Evolutionary conservation across 345 rosid genomes (phyloP).

Genomic region (Eucalyptus coolabah): DNA sequence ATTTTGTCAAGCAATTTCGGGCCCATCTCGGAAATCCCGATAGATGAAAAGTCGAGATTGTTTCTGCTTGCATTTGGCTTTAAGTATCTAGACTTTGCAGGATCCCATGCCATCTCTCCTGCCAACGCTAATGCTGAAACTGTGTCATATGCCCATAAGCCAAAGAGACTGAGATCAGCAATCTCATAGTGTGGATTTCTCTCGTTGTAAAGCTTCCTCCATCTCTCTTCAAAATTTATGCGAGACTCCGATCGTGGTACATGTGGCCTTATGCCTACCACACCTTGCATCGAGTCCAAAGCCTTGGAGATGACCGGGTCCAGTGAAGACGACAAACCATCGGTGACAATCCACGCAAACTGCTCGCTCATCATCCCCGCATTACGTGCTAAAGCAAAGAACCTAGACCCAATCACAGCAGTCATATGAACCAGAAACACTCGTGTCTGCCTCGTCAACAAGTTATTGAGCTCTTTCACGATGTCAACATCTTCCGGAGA

Average conservation of each 20-base stretch:
- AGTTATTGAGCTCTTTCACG: not conserved
- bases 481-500: constrained; percentile 1
- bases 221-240: not conserved
- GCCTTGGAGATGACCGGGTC: not conserved
- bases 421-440: constrained; percentile 29
- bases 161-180: not conserved
- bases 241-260: not conserved
- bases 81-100: not conserved
- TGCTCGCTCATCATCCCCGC: constrained; percentile 15
- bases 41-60: not conserved
- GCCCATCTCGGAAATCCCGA: not conserved
- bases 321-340: not conserved
- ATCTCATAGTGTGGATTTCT: not conserved
- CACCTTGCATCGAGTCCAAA: not conserved
- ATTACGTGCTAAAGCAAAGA: constrained; percentile 7
- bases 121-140: not conserved
- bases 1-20: not conserved
- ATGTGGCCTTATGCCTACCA: not conserved
- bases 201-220: not conserved
- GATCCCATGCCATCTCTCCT: not conserved
- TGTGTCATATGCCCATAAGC: not conserved
- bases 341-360: constrained; percentile 23
- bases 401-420: constrained; percentile 4
- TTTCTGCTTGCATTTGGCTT: not conserved
- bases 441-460: constrained; percentile 15